Evolutionary conservation across 495 filamentous ascomycete genomes (phyloP).

Genomic region (Talaromyces liani): DNA sequence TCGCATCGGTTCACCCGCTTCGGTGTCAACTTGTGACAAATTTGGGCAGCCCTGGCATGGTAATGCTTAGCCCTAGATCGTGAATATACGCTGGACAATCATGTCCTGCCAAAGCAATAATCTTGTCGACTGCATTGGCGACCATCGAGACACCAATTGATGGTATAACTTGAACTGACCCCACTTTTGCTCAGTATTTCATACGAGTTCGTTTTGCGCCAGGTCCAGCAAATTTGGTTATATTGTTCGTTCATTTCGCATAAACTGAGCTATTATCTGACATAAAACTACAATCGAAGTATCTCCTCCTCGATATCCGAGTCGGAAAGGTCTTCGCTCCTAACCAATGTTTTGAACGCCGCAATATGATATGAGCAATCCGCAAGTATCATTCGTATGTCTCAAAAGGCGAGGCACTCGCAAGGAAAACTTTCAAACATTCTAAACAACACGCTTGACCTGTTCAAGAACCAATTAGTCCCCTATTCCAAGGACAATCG

Average conservation of each 20-base stretch:
- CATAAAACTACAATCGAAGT: neutral
- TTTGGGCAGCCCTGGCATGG: neutral
- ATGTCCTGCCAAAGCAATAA: neutral
- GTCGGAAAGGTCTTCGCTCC: neutral
- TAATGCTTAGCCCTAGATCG: neutral
- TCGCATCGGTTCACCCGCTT: neutral
- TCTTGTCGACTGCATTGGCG: neutral
- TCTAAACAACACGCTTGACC: conserved; percentile 29
- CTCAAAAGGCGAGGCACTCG: neutral
- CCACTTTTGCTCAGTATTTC: too few species aligned
- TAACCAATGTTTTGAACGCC: conserved; percentile 3
- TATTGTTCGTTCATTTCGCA: neutral
- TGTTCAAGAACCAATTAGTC: conserved; percentile 13
- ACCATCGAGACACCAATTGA: too few species aligned
- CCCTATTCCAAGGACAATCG: conserved; percentile 11
- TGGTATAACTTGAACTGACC: too few species aligned
- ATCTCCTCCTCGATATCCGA: neutral
- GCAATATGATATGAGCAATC: neutral
- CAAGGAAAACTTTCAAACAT: neutral
- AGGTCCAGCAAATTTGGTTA: neutral
- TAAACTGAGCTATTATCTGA: neutral
- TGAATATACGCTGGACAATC: neutral
- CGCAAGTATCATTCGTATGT: neutral
- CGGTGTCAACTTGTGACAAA: neutral
- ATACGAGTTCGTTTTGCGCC: neutral